phyloP scores from a whole-genome alignment of 116 monocot genomes.

The Phalaenopsis hybrid region DNA sequence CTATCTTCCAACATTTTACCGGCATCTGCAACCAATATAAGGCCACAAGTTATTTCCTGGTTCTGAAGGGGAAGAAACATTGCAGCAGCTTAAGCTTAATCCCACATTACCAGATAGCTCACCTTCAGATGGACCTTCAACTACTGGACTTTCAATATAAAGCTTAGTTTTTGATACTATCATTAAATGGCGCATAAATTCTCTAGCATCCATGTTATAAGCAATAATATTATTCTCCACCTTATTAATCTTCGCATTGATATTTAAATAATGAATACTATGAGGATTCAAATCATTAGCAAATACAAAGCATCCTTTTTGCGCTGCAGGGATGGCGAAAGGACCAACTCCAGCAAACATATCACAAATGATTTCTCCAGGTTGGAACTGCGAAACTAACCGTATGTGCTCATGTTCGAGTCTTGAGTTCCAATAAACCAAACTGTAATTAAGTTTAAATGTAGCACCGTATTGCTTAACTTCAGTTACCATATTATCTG shows the following conservation, averaged over 20 bases:
- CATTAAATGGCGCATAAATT: slow-evolving; percentile 65
- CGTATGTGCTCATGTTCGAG: slow-evolving; percentile 93
- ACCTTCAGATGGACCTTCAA: slow-evolving; percentile 13
- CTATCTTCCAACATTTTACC: slow-evolving; percentile 1
- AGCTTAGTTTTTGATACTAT: slow-evolving; percentile 22
- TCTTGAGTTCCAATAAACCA: slow-evolving; percentile 98
- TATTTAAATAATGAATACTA: slow-evolving; percentile 65
- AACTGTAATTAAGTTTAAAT: slow-evolving; percentile 83
- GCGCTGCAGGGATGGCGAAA: slow-evolving; percentile 91
- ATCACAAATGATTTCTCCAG: slow-evolving; percentile 80
- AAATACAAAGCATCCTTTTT: slow-evolving; percentile 85
- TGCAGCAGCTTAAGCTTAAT: not conserved
- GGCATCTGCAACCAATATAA: slow-evolving; percentile 12
- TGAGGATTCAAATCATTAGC: slow-evolving; percentile 99
- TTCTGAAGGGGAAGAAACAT: not conserved
- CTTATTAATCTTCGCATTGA: slow-evolving; percentile 76
- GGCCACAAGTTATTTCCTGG: not conserved
- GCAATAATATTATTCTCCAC: slow-evolving; percentile 60
- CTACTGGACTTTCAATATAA: slow-evolving; percentile 5
- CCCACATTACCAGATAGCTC: slow-evolving; percentile 15
- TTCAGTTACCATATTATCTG: slow-evolving; percentile 84
- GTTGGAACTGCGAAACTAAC: slow-evolving; percentile 66
- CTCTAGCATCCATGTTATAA: slow-evolving; percentile 96
- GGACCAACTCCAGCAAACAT: slow-evolving; percentile 98
- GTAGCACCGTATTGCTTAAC: slow-evolving; percentile 94